phyloP scores from a whole-genome alignment of 2,329 filamentous ascomycete species.

The Teratosphaeriaceae sp. region DNA sequence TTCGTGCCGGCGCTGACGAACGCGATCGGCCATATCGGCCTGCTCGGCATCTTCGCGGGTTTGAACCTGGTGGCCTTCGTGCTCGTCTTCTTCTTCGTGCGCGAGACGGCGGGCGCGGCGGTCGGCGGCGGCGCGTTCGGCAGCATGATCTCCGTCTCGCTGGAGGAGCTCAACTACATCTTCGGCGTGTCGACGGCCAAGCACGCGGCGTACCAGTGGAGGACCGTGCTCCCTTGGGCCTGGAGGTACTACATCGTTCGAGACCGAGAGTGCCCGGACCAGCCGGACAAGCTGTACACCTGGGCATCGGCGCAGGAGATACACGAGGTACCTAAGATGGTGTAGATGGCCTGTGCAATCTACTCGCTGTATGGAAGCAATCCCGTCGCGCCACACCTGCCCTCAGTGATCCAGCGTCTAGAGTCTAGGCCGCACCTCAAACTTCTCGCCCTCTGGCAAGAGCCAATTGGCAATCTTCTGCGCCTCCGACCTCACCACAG shows the following conservation, averaged over 20 bases:
- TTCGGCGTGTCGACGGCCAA: constrained; percentile 18
- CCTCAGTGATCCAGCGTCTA: not conserved
- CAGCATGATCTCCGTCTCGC: constrained; percentile 12
- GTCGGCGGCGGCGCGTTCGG: constrained; percentile 9
- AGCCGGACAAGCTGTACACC: constrained; percentile 10
- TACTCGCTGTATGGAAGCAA: too few species aligned
- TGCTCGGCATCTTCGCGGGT: constrained; percentile 25
- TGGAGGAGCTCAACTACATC: constrained; percentile 28
- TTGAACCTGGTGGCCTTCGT: constrained; percentile 25
- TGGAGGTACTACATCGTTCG: constrained; percentile 8
- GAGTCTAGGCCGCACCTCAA: constrained; percentile 12
- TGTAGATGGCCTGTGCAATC: too few species aligned
- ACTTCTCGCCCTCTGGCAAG: constrained; percentile 17
- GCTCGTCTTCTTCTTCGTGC: constrained; percentile 27
- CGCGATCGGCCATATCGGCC: constrained; percentile 15
- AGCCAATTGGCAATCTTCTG: constrained; percentile 33
- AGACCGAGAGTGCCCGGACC: constrained; percentile 1
- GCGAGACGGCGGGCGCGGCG: constrained; percentile 24
- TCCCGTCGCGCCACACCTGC: too few species aligned
- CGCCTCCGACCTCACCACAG: constrained; percentile 23
- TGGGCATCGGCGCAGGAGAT: constrained; percentile 5
- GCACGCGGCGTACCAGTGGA: constrained; percentile 14
- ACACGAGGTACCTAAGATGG: not conserved
- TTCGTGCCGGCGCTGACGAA: constrained; percentile 22
- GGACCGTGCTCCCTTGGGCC: constrained; percentile 10